Evolutionary conservation across 2,329 filamentous ascomycete genomes (phyloP).

Genomic region (Grosmannia serpens): DNA sequence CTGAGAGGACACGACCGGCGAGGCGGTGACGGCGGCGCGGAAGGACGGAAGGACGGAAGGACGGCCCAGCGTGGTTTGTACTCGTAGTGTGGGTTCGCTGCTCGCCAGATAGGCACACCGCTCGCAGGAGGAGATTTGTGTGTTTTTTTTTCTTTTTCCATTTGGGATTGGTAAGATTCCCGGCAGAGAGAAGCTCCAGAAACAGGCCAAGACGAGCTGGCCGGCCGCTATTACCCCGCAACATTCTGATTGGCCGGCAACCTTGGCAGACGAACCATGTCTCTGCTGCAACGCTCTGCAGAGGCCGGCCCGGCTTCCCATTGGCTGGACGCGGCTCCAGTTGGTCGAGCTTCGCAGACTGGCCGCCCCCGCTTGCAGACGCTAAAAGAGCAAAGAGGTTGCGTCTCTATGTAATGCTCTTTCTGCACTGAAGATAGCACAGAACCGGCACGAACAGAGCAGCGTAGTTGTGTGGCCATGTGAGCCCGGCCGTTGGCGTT

Average conservation of each 20-base stretch:
- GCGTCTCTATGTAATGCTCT: too few species aligned
- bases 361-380: background rate
- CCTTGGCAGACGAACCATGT: background rate
- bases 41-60: too few species aligned
- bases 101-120: too few species aligned
- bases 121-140: too few species aligned
- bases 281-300: background rate
- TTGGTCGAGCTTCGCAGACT: background rate
- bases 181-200: background rate
- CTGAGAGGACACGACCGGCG: too few species aligned
- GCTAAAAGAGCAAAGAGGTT: background rate
- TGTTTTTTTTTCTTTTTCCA: background rate
- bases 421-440: too few species aligned
- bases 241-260: background rate
- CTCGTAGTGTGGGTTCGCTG: too few species aligned
- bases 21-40: too few species aligned
- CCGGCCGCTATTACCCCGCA: constrained; percentile 2
- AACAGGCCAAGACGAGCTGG: background rate
- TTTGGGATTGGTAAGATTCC: background rate
- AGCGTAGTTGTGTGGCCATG: too few species aligned
- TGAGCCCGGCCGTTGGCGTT: too few species aligned
- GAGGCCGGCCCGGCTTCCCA: background rate
- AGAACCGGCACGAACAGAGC: too few species aligned
- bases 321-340: background rate
- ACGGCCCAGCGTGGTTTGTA: too few species aligned